Evolutionary conservation across 225 moss, liverwort and hornwort genomes (phyloP), one percentile per base, ranked within the genome.

Genomic region (Bryum argenteum): DNA sequence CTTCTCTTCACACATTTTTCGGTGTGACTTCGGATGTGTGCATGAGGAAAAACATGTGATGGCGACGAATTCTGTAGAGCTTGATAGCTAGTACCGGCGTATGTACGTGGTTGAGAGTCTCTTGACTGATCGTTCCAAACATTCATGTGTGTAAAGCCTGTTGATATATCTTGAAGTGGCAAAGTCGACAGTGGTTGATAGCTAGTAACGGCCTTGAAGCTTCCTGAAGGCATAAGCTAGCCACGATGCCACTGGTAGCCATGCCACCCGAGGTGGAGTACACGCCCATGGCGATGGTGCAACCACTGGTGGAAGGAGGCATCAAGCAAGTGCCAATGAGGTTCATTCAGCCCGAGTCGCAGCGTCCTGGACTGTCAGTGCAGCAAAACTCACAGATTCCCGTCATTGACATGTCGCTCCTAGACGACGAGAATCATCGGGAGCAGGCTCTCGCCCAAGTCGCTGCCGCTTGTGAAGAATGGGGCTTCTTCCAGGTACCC

Each of bases 401-500:
- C 23, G 61, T 80, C 42, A 70, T 83, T 9, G 77, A 80, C 8
- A 70, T 83, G 77, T 63, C 66, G 43, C 44, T 38, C 12, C 61
- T 80, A 22, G 79, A 73, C 9, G 66, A 59, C 16, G 13, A 47
- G 15, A 47, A 15, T 15, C 12, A 13, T 13, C 12, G 45, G 45
- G 61, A 73, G 7, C 57, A 83, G 24, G 73, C 65, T 18, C 51
- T 79, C 52, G 61, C 66, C 8, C 68, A 66, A 57, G 10, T 80
- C 41, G 61, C 73, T 55, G 60, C 55, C 47, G 83, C 77, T 23
- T 77, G 79, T 50, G 62, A 80, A 58, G 80, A 73, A n/a, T 80
- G 77, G 80, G 80, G 83, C 51, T 83, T 77, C 70, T 80, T 83
- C 50, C 83, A 83, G 83, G 77, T 83, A 40, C 11, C 45, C 13